These are phyloP conservation scores for Carpinus viminea DNA, from an alignment of 306 rosid species.

Conservation along the genomic window DNA sequence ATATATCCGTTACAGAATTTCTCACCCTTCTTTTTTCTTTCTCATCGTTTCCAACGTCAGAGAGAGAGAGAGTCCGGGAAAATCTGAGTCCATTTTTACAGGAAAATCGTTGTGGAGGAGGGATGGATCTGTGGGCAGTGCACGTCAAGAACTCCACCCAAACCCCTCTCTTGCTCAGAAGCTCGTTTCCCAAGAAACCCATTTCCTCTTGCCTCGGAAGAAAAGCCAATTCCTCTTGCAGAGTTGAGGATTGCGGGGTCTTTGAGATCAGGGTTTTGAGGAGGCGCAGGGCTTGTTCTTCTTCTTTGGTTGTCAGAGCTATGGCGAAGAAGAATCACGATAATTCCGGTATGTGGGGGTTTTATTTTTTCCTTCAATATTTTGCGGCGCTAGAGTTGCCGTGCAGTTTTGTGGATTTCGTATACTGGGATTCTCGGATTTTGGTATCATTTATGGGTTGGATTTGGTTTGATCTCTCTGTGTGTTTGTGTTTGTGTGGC, in stretches of 20 bases:
- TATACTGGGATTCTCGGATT: neutral
- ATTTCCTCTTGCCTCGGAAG: conserved; percentile 40
- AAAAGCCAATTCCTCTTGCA: conserved; percentile 37
- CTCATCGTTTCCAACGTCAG: conserved; percentile 23
- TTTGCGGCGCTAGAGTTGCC: conserved; percentile 7
- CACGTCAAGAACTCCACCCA: conserved; percentile 46
- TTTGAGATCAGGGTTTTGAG: conserved; percentile 50
- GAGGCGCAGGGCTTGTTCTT: conserved; percentile 39
- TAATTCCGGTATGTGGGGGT: conserved; percentile 29
- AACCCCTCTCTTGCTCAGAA: conserved; percentile 42
- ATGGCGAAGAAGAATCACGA: conserved; percentile 66
- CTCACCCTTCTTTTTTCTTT: conserved; percentile 11
- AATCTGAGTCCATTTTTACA: neutral
- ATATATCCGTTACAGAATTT: conserved; percentile 29
- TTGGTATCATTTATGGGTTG: neutral
- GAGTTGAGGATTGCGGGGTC: conserved; percentile 35
- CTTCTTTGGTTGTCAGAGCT: conserved; percentile 48
- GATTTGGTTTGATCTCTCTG: neutral
- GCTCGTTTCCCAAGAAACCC: conserved; percentile 51
- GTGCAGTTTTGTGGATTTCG: conserved; percentile 5
- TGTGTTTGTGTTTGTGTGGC: neutral
- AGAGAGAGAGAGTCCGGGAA: neutral
- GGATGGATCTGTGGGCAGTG: conserved; percentile 76
- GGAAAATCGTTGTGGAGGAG: conserved; percentile 7
- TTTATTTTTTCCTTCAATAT: conserved; percentile 49